A percentile compares a stretch with the other conserved stretches of the same genome.
Conservation (phyloP, 179 eudicot genomes). For the Actinidia arguta region DNA sequence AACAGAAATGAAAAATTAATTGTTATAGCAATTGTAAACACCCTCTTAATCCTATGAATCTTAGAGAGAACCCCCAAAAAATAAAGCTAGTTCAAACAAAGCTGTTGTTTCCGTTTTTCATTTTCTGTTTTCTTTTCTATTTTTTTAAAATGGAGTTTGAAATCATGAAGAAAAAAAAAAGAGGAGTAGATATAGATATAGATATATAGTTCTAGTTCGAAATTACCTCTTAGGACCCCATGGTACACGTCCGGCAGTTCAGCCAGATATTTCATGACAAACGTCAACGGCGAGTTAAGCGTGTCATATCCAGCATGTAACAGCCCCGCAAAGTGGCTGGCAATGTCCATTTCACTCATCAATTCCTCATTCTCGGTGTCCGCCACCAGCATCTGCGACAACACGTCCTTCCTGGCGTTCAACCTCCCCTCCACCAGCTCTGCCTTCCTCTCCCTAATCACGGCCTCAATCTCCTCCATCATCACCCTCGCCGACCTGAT, state of each 20-base stretch:
- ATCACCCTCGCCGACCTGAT: constrained; percentile 29
- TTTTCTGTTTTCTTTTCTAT: too few species aligned
- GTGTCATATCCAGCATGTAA: constrained; percentile 35
- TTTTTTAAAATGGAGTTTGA: too few species aligned
- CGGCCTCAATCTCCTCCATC: constrained; percentile 17
- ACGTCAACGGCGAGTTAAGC: constrained; percentile 35
- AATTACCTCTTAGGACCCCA: constrained; percentile 31
- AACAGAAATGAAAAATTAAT: too few species aligned
- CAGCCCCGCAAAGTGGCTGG: constrained; percentile 30
- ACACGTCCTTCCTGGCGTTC: constrained; percentile 31
- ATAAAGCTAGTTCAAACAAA: too few species aligned
- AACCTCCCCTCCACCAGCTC: constrained; percentile 29
- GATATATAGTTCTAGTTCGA: too few species aligned
- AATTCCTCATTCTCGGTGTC: constrained; percentile 30
- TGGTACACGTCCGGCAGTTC: constrained; percentile 48
- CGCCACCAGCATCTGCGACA: constrained; percentile 35
- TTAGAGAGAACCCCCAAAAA: too few species aligned
- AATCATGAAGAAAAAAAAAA: too few species aligned
- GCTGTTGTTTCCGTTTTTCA: too few species aligned
- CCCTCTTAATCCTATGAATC: too few species aligned
- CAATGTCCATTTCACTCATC: constrained; percentile 36
- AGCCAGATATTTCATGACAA: constrained; percentile 41
- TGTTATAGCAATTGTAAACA: too few species aligned
- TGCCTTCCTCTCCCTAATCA: constrained; percentile 34
- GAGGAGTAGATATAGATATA: too few species aligned